A percentile compares a stretch with the other conserved stretches of the same genome.
Conservation (phyloP, 2,329 filamentous ascomycete genomes). For the Stemphylium vesicarium region DNA sequence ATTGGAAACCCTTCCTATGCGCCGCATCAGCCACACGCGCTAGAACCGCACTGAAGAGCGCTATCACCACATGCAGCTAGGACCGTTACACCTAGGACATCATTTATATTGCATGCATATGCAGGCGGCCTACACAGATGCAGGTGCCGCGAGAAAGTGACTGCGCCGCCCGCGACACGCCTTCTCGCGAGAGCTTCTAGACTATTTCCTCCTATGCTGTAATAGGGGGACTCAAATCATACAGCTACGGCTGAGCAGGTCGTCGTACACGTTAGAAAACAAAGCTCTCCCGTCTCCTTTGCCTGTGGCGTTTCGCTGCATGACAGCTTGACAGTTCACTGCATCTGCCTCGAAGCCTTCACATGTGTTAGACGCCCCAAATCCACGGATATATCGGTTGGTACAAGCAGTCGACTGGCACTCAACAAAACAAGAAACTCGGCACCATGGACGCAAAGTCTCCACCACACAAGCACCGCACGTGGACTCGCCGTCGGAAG, state of each 20-base stretch:
- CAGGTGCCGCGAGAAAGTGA: neutral
- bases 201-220: neutral
- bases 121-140: neutral
- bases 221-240: too few relatives aligned
- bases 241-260: too few relatives aligned
- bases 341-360: neutral
- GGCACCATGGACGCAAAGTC: conserved; percentile 19
- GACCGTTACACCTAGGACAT: conserved; percentile 1
- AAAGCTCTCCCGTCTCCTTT: neutral
- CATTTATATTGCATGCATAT: conserved; percentile 17
- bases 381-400: neutral
- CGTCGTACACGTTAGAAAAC: too few relatives aligned
- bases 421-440: neutral
- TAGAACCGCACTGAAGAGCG: neutral
- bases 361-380: neutral
- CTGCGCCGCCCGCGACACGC: conserved; percentile 10
- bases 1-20: neutral
- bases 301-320: neutral
- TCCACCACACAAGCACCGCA: conserved; percentile 3
- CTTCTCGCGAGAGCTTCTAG: neutral
- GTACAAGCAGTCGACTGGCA: neutral
- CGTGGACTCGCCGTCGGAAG: conserved; percentile 33
- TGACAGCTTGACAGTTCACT: neutral
- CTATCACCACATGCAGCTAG: conserved; percentile 3
- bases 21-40: neutral